Conservation (phyloP, 1,284 basidiomycete species). For the Melampsora occidentalis region DNA sequence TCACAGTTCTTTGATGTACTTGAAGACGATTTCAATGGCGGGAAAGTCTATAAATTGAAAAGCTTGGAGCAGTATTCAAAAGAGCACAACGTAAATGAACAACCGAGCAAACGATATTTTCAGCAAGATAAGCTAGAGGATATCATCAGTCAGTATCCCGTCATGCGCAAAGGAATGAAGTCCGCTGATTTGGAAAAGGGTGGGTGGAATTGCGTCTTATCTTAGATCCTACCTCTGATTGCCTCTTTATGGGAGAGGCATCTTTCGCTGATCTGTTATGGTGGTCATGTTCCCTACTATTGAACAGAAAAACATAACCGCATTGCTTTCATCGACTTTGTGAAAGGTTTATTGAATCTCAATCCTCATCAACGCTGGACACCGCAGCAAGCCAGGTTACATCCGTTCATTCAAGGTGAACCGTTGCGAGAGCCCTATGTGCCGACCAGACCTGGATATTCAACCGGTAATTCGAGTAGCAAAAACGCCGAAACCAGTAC, state of each 20-base stretch:
- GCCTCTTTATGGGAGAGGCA: slow-evolving; percentile 7
- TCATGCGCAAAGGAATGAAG: slow-evolving; percentile 73
- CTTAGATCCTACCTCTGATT: slow-evolving; percentile 4
- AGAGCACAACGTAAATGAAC: slow-evolving; percentile 91
- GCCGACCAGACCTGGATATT: slow-evolving; percentile 33
- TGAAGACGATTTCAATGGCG: slow-evolving; percentile 67
- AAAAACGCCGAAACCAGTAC: slow-evolving; percentile 37
- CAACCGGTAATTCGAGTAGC: neutral
- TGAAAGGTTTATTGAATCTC: slow-evolving; percentile 85
- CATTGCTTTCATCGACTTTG: slow-evolving; percentile 95
- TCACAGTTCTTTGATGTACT: slow-evolving; percentile 82
- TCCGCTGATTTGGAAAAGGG: slow-evolving; percentile 89
- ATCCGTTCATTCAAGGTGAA: slow-evolving; percentile 98
- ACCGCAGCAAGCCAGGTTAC: slow-evolving; percentile 89
- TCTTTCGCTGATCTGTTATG: neutral
- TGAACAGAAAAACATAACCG: slow-evolving; percentile 84
- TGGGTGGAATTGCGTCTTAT: slow-evolving; percentile 54
- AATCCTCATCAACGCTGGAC: slow-evolving; percentile 95
- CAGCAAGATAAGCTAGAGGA: slow-evolving; percentile 89
- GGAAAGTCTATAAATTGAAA: slow-evolving; percentile 85
- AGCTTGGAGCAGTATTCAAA: slow-evolving; percentile 88
- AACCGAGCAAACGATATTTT: slow-evolving; percentile 98
- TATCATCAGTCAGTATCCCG: slow-evolving; percentile 91
- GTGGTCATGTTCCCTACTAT: neutral
- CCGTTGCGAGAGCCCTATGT: slow-evolving; percentile 68